A percentile compares a stretch with the other conserved stretches of the same genome.
Conservation (phyloP, 306 rosid species). For the Fragaria iinumae region DNA sequence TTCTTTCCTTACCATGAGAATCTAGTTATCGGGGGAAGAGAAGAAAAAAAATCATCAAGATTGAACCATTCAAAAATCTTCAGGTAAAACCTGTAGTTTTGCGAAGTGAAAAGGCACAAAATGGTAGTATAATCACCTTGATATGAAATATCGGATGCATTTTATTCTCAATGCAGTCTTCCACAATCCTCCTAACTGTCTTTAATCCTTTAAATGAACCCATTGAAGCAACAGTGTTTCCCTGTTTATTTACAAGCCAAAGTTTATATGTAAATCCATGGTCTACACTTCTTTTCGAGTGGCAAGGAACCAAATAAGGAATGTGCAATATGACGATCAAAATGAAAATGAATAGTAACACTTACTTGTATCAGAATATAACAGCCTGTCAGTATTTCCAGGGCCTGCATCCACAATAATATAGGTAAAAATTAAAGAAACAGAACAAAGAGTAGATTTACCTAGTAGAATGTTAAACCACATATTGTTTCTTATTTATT, state of each 20-base stretch:
- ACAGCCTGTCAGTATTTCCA: constrained; percentile 71
- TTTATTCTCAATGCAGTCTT: constrained; percentile 80
- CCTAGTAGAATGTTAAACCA: constrained; percentile 2
- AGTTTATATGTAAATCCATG: constrained; percentile 7
- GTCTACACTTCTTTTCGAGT: neutral
- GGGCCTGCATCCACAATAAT: constrained; percentile 45
- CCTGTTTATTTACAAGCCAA: constrained; percentile 44
- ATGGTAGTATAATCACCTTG: constrained; percentile 48
- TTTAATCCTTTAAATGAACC: constrained; percentile 89
- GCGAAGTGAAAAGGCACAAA: constrained; percentile 6
- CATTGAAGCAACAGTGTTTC: constrained; percentile 83
- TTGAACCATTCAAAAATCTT: neutral
- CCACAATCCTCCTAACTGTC: constrained; percentile 78
- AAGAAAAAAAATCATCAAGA: neutral
- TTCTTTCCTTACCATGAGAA: constrained; percentile 89
- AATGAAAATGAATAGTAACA: constrained; percentile 22
- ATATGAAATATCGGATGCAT: constrained; percentile 94
- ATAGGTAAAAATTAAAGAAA: constrained; percentile 3
- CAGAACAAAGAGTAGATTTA: neutral
- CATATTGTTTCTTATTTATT: neutral
- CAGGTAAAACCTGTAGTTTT: neutral
- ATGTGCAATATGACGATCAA: neutral
- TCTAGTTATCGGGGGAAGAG: constrained; percentile 30
- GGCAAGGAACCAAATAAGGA: neutral
- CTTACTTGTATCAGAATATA: constrained; percentile 86